Conservation (phyloP, 805 yeast genomes). For the Candida stauntonica region DNA sequence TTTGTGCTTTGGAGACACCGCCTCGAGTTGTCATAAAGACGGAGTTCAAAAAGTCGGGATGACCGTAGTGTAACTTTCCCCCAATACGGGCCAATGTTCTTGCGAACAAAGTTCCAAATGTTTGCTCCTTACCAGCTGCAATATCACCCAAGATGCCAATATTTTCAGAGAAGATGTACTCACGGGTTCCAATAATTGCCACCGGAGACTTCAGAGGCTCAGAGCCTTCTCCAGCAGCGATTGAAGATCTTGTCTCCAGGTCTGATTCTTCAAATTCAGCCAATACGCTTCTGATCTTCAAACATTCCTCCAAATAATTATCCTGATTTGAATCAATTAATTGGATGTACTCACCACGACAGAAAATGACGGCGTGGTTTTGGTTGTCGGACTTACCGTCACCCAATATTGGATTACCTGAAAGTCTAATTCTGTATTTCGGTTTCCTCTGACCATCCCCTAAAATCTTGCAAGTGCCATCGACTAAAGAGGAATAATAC, state of each 20-base stretch:
- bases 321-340: slow-evolving; percentile 86
- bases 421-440: slow-evolving; percentile 56
- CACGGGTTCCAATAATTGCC: slow-evolving; percentile 82
- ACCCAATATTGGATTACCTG: slow-evolving; percentile 82
- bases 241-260: background rate
- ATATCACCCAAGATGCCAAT: slow-evolving; percentile 79
- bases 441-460: slow-evolving; percentile 58
- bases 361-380: slow-evolving; percentile 73
- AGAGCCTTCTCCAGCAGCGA: slow-evolving; percentile 2
- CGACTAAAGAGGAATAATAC: slow-evolving; percentile 64
- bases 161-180: slow-evolving; percentile 85
- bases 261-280: slow-evolving; percentile 67
- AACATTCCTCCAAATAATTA: slow-evolving; percentile 80
- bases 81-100: slow-evolving; percentile 79
- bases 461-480: slow-evolving; percentile 60
- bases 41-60: slow-evolving; percentile 76
- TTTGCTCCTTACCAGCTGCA: slow-evolving; percentile 87
- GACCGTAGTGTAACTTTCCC: slow-evolving; percentile 82
- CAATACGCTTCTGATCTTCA: slow-evolving; percentile 67
- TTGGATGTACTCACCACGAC: slow-evolving; percentile 83
- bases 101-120: slow-evolving; percentile 81
- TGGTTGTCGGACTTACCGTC: slow-evolving; percentile 89
- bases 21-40: slow-evolving; percentile 81
- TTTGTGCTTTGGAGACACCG: slow-evolving; percentile 82
- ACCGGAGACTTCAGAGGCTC: slow-evolving; percentile 63